Evolutionary conservation across 768 basidiomycete genomes (phyloP), one percentile per base, ranked within the genome.

Genomic region (Leccinum broughii): DNA sequence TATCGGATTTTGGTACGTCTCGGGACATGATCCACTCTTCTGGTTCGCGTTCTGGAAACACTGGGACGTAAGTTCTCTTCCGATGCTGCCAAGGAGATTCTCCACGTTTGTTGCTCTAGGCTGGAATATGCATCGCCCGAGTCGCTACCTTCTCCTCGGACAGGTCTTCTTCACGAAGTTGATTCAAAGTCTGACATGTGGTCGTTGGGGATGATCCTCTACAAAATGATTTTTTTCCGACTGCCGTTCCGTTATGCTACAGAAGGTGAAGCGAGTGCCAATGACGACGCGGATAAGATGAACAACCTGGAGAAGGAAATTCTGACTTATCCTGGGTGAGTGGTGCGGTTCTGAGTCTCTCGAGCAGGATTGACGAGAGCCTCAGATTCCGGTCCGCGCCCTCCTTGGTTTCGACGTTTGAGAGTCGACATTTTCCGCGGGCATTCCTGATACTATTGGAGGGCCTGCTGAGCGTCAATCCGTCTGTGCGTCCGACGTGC

Each of bases 161-260:
- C 85, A 0, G 91, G 92, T 0, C 73, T 81, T 22, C 83, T 91
- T 8, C 80, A 78, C 8, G 87, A 90, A 51, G 81, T 93, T 3
- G 89, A 92, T 67, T 92, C 93, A 0, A 95, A 95, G 68, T 84
- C 91, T 4, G 95, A 98, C 70, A 94, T 97, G 87, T 98, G 96
- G 95, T 93, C 92, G 6, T 80, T 98, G 15, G 95, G 95, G 63
- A 94, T 98, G 90, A 92, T 98, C 58, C 80, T 98, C 17, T 88
- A 98, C 78, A 95, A 94, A 67, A 81, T 98, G 62, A 76, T 96
- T 1, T 98, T 97, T 77, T 94, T 98, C 76, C 84, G 85, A 35
- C 75, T 96, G 20, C 95, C 96, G 0, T 98, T 94, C 68, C 81
- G 80, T 17, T 86, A 92, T 64, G 87, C 89, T 1, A 78, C 86